Percentiles rank a stretch among this genome's conserved stretches.
phyloP scores from a whole-genome alignment of 2,329 filamentous ascomycete species.

The Celoporthe dispersa region DNA sequence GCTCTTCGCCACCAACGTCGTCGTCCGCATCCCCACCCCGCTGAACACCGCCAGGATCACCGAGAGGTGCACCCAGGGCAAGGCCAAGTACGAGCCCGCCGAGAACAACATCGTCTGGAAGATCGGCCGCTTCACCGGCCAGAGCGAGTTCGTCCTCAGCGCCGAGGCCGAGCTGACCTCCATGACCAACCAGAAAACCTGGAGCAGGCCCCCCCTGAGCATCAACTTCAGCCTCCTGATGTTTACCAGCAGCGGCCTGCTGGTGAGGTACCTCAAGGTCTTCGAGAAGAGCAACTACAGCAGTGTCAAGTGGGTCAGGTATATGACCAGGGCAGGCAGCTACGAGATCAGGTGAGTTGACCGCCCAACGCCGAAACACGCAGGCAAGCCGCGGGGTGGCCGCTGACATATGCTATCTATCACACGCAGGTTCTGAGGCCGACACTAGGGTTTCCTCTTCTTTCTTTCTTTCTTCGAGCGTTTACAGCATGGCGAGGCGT shows the following conservation, averaged over 20 bases:
- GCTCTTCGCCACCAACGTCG: slow-evolving; percentile 94
- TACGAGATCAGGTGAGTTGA: slow-evolving; percentile 84
- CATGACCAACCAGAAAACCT: slow-evolving; percentile 98
- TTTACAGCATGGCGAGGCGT: slow-evolving; percentile 7
- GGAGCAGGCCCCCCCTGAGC: slow-evolving; percentile 90
- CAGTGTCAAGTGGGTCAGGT: slow-evolving; percentile 98
- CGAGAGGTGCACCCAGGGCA: slow-evolving; percentile 91
- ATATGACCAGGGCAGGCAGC: slow-evolving; percentile 97
- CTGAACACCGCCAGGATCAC: slow-evolving; percentile 95
- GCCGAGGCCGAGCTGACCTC: slow-evolving; percentile 91
- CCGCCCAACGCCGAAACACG: too few relatives aligned
- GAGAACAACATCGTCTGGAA: slow-evolving; percentile 99
- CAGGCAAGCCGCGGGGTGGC: too few relatives aligned
- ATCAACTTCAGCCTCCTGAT: slow-evolving; percentile 93
- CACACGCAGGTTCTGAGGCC: slow-evolving; percentile 3
- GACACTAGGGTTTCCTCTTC: neutral
- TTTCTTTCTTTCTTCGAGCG: too few relatives aligned
- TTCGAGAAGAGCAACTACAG: slow-evolving; percentile 99
- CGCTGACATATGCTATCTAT: neutral
- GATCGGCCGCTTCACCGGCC: slow-evolving; percentile 97
- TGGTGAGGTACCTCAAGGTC: slow-evolving; percentile 95
- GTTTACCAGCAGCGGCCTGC: slow-evolving; percentile 93
- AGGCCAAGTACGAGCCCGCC: slow-evolving; percentile 97
- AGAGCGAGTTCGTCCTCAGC: slow-evolving; percentile 92
- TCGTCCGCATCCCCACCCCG: slow-evolving; percentile 92